Conservation (phyloP, 2,329 filamentous ascomycete species). For the Trichophyton simii region DNA sequence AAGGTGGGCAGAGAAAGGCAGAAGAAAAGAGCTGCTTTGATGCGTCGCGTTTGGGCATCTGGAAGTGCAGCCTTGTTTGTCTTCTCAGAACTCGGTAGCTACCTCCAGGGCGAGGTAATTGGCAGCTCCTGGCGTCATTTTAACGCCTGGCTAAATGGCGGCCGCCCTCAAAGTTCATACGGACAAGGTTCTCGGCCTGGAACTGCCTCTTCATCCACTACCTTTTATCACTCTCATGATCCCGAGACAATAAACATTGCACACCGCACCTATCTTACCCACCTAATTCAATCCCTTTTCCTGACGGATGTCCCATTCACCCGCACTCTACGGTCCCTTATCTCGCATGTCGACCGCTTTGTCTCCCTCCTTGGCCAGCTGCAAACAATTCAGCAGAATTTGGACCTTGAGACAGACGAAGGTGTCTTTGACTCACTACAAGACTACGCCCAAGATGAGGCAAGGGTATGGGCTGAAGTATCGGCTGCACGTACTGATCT, state of each 20-base stretch:
- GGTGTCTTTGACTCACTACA: conserved; percentile 66
- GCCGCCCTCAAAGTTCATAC: conserved; percentile 16
- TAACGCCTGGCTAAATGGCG: conserved; percentile 55
- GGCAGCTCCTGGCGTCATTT: conserved; percentile 71
- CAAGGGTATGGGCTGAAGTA: conserved; percentile 53
- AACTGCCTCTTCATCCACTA: conserved; percentile 23
- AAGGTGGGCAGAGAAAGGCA: conserved; percentile 51
- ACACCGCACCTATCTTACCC: conserved; percentile 62
- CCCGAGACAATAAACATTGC: conserved; percentile 73
- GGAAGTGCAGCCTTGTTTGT: conserved; percentile 80
- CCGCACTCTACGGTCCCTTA: conserved; percentile 25
- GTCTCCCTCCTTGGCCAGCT: conserved; percentile 64
- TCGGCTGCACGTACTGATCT: conserved; percentile 51
- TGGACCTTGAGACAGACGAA: conserved; percentile 71
- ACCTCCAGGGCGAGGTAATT: conserved; percentile 82
- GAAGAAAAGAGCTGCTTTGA: conserved; percentile 49
- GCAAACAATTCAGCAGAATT: conserved; percentile 60
- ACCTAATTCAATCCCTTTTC: conserved; percentile 41
- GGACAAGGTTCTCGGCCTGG: conserved; percentile 26
- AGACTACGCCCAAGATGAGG: conserved; percentile 60
- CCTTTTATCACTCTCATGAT: conserved; percentile 44
- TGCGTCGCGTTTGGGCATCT: conserved; percentile 82
- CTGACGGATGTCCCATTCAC: conserved; percentile 32
- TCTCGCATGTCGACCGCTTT: conserved; percentile 59
- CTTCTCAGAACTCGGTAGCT: conserved; percentile 72